phyloP scores from a whole-genome alignment of 2,329 filamentous ascomycete species.

The Alternaria infectoria region DNA sequence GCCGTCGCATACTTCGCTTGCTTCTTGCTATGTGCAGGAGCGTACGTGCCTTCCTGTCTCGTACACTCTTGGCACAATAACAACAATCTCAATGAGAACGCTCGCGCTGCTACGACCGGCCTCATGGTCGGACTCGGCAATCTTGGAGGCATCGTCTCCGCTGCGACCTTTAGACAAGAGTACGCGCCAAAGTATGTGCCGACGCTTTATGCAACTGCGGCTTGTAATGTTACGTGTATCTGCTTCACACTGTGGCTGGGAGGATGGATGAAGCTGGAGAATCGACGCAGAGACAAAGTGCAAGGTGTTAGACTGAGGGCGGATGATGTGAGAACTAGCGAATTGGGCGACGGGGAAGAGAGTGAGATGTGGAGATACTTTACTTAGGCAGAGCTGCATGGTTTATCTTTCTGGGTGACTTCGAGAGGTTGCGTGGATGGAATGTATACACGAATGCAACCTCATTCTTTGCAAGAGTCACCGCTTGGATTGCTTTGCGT shows the following conservation, averaged over 20 bases:
- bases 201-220: constrained; percentile 53
- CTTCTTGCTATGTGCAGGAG: constrained; percentile 55
- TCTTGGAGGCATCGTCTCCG: constrained; percentile 55
- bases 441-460: not conserved
- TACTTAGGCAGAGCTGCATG: constrained; percentile 10
- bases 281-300: constrained; percentile 48
- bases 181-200: constrained; percentile 59
- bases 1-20: constrained; percentile 59
- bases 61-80: constrained; percentile 61
- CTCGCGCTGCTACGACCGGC: constrained; percentile 57
- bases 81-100: constrained; percentile 60
- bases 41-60: constrained; percentile 57
- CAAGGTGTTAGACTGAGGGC: constrained; percentile 46
- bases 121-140: constrained; percentile 58
- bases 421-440: not conserved
- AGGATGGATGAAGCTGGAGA: constrained; percentile 56
- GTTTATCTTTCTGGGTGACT: no score
- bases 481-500: not conserved
- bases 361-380: constrained; percentile 50
- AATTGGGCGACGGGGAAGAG: constrained; percentile 49
- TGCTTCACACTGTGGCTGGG: constrained; percentile 49
- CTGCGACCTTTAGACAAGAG: constrained; percentile 55
- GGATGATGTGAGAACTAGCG: constrained; percentile 50
- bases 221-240: constrained; percentile 54
- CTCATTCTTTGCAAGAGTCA: not conserved